Conservation (phyloP, 192 early-diverging fungal genomes). For the Coemansia sp. region DNA sequence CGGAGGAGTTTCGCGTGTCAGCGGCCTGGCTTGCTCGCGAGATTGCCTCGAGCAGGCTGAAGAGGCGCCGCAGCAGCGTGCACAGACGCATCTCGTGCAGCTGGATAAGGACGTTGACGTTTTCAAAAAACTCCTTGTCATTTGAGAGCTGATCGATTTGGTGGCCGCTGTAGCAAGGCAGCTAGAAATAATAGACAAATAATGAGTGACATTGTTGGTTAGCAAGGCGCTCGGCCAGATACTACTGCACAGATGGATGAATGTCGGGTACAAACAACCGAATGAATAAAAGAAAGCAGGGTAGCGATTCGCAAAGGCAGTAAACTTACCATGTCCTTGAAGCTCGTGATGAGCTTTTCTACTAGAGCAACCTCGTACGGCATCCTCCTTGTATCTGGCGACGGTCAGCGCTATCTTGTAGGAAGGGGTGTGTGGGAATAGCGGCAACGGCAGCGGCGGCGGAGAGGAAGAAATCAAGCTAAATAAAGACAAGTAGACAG, state of each 20-base stretch:
- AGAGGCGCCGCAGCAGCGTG: slow-evolving; percentile 64
- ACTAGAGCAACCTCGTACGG: slow-evolving; percentile 51
- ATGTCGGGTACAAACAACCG: not conserved
- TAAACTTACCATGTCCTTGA: slow-evolving; percentile 49
- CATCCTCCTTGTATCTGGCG: slow-evolving; percentile 17
- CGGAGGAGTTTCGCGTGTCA: slow-evolving; percentile 28
- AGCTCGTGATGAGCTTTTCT: slow-evolving; percentile 46
- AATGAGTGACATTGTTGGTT: not conserved
- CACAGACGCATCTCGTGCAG: slow-evolving; percentile 73
- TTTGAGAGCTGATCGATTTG: slow-evolving; percentile 62
- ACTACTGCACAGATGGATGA: not conserved
- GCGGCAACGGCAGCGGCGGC: not conserved
- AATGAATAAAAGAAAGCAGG: not conserved
- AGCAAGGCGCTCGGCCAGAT: not conserved
- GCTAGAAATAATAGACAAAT: slow-evolving; percentile 39
- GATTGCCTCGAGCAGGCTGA: slow-evolving; percentile 70
- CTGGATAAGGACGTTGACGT: slow-evolving; percentile 70
- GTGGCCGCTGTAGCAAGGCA: slow-evolving; percentile 71
- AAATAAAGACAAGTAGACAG: slow-evolving; percentile 8
- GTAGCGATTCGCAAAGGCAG: not conserved
- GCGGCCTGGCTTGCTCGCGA: slow-evolving; percentile 55
- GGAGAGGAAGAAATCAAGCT: not conserved
- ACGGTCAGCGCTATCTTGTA: slow-evolving; percentile 6
- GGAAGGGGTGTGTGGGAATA: not conserved
- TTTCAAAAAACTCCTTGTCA: slow-evolving; percentile 78